Evolutionary conservation across 768 basidiomycete species (phyloP), one percentile per base, ranked within the genome.

Genomic region (Macrolepiota albuminosa): DNA sequence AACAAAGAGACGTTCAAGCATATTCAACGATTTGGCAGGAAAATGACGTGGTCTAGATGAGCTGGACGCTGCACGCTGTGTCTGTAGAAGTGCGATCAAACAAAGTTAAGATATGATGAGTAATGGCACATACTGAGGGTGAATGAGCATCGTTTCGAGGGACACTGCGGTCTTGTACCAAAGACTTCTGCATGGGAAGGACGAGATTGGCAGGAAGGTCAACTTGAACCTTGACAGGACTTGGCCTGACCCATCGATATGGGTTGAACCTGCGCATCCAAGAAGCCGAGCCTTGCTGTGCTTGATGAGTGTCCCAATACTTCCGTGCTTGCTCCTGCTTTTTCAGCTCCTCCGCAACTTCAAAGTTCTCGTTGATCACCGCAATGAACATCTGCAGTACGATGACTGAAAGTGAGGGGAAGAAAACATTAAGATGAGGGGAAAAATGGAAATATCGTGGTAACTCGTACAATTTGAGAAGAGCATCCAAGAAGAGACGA

Each of bases 301-400:
- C 80, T 59, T 86, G 82, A 61, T 84, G 79, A 45, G 80, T 79
- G 16, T 76, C 84, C 75, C 82, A 85, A 69, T 86, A 89, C 50
- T 84, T 81, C 6, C 84, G 83, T 6, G 88, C 85, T 72, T 97
- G 96, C 62, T 88, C 81, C 16, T 82, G 81, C 55, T 88, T 85
- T 76, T 98, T 98, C 31, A 86, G 82, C 69, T 95, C 93, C 68
- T 98, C 96, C 0, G 93, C 93, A 6, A 97, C 85, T 26, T 87
- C 81, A 66, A 98, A 98, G 72, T 95, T 96, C 78, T 95, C 94
- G 67, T 95, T 92, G 78, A 97, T 94, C 48, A 96, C 94, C 37
- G 96, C 96, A 67, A 98, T 92, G 76, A 98, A 97, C 87, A 98
- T 89, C 69, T 96, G 94, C 52, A 96, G 71, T 9, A 96, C 80